A percentile compares a stretch with the other conserved stretches of the same genome.
phyloP scores from a whole-genome alignment of 176 grass and related monocot genomes.

The Raddia distichophylla region DNA sequence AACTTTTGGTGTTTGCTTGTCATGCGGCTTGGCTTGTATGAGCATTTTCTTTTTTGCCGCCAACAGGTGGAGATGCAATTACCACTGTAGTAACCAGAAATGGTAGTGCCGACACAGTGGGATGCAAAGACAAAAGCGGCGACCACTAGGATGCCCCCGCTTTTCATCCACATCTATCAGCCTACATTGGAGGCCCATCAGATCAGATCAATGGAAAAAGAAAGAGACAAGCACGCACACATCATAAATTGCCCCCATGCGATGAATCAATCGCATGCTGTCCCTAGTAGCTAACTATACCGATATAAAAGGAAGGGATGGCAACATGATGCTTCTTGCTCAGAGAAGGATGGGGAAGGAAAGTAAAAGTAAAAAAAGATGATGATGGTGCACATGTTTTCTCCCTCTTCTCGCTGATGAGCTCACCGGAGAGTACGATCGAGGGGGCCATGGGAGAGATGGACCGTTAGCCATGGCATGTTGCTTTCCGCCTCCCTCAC shows the following conservation, averaged over 20 bases:
- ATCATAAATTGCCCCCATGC: background rate
- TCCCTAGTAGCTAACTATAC: background rate
- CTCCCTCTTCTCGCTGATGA: no score
- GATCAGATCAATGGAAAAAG: conserved; percentile 28
- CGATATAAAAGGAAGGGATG: conserved; percentile 23
- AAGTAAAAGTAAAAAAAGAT: no score
- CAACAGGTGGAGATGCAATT: conserved; percentile 20
- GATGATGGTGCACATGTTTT: no score
- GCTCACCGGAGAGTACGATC: no score
- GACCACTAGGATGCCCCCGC: conserved; percentile 11
- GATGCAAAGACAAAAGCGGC: conserved; percentile 47
- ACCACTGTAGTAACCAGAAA: conserved; percentile 23
- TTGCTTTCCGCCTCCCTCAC: no score
- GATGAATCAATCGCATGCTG: conserved; percentile 12
- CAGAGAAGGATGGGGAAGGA: no score
- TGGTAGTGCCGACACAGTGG: conserved; percentile 50
- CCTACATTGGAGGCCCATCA: conserved; percentile 35
- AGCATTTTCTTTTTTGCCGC: background rate
- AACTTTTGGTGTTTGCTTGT: background rate
- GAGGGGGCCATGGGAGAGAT: no score
- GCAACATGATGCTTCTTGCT: conserved; percentile 16
- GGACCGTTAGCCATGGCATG: no score
- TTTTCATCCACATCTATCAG: conserved; percentile 38
- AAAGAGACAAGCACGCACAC: background rate
- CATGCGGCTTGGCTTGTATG: background rate